Conservation (phyloP, 2,329 filamentous ascomycete species). For the Parasarocladium wereldwijsianum region DNA sequence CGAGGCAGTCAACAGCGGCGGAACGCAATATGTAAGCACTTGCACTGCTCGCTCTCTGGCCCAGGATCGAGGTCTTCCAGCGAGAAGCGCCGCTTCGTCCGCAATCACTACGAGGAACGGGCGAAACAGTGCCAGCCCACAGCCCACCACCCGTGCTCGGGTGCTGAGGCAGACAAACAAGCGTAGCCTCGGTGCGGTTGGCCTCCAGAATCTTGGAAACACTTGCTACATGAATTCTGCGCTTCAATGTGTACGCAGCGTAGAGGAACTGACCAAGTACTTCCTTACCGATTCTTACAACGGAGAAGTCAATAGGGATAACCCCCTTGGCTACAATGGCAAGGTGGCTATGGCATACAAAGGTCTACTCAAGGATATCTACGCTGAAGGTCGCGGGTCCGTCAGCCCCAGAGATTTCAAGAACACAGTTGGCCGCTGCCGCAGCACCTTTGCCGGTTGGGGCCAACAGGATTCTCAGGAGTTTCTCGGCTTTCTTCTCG, state of each 20-base stretch:
- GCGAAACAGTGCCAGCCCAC: constrained; percentile 51
- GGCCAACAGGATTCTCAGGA: constrained; percentile 97
- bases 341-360: constrained; percentile 78
- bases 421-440: constrained; percentile 62
- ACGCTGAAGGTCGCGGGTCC: constrained; percentile 52
- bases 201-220: constrained; percentile 82
- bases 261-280: constrained; percentile 86
- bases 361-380: constrained; percentile 61
- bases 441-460: constrained; percentile 81
- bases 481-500: constrained; percentile 86
- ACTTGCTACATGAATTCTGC: constrained; percentile 99
- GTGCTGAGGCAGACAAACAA: constrained; percentile 55
- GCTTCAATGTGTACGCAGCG: constrained; percentile 82
- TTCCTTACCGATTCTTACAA: constrained; percentile 66
- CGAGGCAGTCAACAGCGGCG: constrained; percentile 49
- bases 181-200: constrained; percentile 60
- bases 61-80: constrained; percentile 8
- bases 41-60: constrained; percentile 20
- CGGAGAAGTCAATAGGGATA: constrained; percentile 69
- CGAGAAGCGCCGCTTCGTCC: constrained; percentile 1
- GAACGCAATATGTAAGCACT: constrained; percentile 39
- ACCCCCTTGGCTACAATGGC: constrained; percentile 74
- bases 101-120: constrained; percentile 30
- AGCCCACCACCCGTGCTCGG: constrained; percentile 55
- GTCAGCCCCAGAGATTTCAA: constrained; percentile 75